Conservation (phyloP, 2,329 filamentous ascomycete species). For the Botryosphaeria dothidea region DNA sequence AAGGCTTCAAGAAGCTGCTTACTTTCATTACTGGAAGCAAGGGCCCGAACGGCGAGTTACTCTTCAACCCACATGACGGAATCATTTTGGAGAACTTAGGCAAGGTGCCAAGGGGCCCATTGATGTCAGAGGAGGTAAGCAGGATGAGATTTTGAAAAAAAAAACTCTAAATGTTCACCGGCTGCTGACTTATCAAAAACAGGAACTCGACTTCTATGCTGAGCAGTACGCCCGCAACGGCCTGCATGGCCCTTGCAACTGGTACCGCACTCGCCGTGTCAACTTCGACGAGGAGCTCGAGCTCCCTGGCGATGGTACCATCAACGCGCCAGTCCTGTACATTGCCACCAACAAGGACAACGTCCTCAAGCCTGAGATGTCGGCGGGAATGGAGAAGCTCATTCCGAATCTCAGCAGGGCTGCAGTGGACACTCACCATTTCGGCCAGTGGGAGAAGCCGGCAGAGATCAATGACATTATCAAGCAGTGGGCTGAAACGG, state of each 20-base stretch:
- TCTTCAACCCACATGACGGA: constrained; percentile 63
- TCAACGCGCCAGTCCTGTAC: constrained; percentile 64
- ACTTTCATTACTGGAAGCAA: constrained; percentile 69
- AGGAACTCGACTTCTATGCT: constrained; percentile 76
- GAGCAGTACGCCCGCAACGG: constrained; percentile 70
- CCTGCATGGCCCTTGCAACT: constrained; percentile 76
- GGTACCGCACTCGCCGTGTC: constrained; percentile 74
- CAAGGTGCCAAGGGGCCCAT: constrained; percentile 55
- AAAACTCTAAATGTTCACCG: not conserved
- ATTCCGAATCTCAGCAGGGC: constrained; percentile 65
- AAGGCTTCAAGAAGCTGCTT: constrained; percentile 69
- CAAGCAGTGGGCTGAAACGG: constrained; percentile 64
- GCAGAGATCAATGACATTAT: constrained; percentile 70
- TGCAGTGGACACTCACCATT: constrained; percentile 74
- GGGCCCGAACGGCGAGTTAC: constrained; percentile 55
- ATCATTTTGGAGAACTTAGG: constrained; percentile 64
- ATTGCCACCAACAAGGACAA: constrained; percentile 70
- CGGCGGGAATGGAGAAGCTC: constrained; percentile 67
- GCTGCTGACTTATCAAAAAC: not conserved
- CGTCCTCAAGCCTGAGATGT: constrained; percentile 72
- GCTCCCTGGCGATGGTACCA: constrained; percentile 37
- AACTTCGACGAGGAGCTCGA: constrained; percentile 75
- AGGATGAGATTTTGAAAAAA: too few species aligned
- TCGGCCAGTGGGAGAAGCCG: constrained; percentile 76
- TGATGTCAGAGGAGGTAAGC: constrained; percentile 63